These are phyloP conservation scores for Torrubiella hemipterigena DNA, from an alignment of 2,329 filamentous ascomycete species.

Conservation along the genomic window DNA sequence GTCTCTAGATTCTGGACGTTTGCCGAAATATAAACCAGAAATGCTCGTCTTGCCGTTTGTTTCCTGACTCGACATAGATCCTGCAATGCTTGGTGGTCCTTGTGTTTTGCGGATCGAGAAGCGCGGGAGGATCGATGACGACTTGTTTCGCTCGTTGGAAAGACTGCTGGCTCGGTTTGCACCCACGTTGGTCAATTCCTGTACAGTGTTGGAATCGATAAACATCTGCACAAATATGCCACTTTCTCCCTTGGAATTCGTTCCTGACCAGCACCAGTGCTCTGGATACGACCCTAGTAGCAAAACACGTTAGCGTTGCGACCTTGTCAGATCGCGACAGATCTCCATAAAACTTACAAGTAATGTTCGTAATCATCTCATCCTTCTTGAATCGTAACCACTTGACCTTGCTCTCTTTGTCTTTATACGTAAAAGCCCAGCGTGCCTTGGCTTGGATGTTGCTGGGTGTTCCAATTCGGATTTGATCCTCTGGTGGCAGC, in stretches of 20 bases:
- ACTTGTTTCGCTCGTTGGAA: constrained; percentile 22
- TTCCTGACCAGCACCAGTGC: constrained; percentile 46
- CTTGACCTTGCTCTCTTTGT: constrained; percentile 19
- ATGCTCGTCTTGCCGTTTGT: no score
- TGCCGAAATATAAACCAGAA: not conserved
- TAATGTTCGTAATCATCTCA: constrained; percentile 54
- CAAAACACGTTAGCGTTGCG: no score
- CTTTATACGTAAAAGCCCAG: constrained; percentile 40
- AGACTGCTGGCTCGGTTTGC: constrained; percentile 17
- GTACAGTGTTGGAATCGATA: constrained; percentile 32
- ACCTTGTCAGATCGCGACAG: no score
- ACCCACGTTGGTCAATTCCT: constrained; percentile 17
- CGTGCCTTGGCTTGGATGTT: constrained; percentile 34
- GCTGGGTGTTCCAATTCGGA: constrained; percentile 33
- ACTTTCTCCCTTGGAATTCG: constrained; percentile 37
- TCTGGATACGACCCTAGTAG: constrained; percentile 30
- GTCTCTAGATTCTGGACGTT: not conserved
- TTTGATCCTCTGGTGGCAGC: constrained; percentile 30
- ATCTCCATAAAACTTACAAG: constrained; percentile 32
- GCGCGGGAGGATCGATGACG: constrained; percentile 19
- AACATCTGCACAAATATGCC: constrained; percentile 41
- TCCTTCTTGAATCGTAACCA: constrained; percentile 55
- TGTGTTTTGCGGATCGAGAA: constrained; percentile 15
- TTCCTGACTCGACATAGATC: constrained; percentile 19
- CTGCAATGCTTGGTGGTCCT: constrained; percentile 19